Evolutionary conservation across 805 yeast species (phyloP), one percentile per base, ranked within the genome.

Genomic region (Myxozyma kluyveri): DNA sequence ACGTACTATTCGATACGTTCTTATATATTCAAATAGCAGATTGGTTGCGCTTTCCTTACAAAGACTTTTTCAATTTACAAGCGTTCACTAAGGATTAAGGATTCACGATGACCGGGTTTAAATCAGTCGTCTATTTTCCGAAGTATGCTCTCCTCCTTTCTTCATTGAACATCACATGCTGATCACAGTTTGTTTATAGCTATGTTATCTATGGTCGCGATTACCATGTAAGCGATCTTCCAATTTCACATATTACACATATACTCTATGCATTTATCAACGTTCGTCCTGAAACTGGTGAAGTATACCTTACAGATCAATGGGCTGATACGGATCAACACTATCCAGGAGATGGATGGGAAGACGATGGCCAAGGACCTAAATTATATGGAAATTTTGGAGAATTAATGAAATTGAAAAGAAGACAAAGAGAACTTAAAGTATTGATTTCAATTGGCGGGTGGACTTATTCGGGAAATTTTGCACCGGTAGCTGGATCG

Each of bases 371-470:
- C 26, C 17, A 33, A 12, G 48, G 43, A 6, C 21, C 22, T 4
- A 35, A 49, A 6, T 17, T 48, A n/a, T 38, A 43, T 24, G 91
- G 91, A 0, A 70, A 76, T 54, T 61, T 82, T 42, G 73, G 78
- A 52, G 77, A 76, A 61, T 66, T 83, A 31, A 70, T 66, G 47
- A 72, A 72, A 50, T 51, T 84, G 57, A 83, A 82, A 61, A 60
- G 63, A 33, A 42, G 55, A 41, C 46, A 70, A 49, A 66, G 73
- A 7, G 64, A 75, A 32, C 63, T 88, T 29, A 80, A 82, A 55
- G 72, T 82, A 0, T 71, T 81, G 2, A 74, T 89, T 77, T 83
- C 96, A 0, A 77, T 91, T 50, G 99, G 99, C 3, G 99, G 99
- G 0, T 81, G 83, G 83, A 73, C 83, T 0, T 74, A 71, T 57